phyloP scores from a whole-genome alignment of 345 rosid species.

The Moricandia arvensis region DNA sequence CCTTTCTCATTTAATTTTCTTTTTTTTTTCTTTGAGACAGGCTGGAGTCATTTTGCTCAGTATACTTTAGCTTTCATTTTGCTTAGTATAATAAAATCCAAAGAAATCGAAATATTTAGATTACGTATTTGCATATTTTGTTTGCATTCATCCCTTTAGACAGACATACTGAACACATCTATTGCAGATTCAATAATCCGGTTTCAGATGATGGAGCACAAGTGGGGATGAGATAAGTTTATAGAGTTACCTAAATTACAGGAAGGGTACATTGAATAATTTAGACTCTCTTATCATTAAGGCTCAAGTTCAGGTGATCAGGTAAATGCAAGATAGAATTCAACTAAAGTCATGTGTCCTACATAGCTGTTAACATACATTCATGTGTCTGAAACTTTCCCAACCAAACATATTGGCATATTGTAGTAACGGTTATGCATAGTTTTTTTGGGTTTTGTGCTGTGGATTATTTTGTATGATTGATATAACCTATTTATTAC shows the following conservation, averaged over 20 bases:
- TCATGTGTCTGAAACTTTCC: background rate
- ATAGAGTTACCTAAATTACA: constrained; percentile 80
- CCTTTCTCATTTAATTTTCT: background rate
- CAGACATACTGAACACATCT: constrained; percentile 25
- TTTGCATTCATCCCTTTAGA: constrained; percentile 11
- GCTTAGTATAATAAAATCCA: constrained; percentile 58
- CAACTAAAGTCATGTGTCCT: constrained; percentile 7
- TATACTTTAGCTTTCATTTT: constrained; percentile 73
- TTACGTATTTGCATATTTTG: constrained; percentile 35
- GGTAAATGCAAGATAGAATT: constrained; percentile 45
- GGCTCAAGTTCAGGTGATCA: constrained; percentile 96
- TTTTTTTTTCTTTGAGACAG: constrained; percentile 41
- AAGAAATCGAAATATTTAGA: constrained; percentile 91
- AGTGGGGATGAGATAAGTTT: constrained; percentile 98
- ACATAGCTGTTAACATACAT: background rate
- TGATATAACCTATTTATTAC: too few species aligned
- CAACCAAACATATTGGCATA: constrained; percentile 4
- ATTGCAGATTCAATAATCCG: constrained; percentile 83
- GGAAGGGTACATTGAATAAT: constrained; percentile 87
- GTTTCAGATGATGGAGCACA: constrained; percentile 90
- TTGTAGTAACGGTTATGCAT: background rate
- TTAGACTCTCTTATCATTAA: constrained; percentile 77
- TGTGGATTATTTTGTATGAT: background rate
- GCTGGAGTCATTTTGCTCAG: constrained; percentile 98
- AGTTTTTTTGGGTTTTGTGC: background rate